Base-by-base conservation (phyloP, 805 yeast genomes). In the Spathaspora boniae region DNA sequence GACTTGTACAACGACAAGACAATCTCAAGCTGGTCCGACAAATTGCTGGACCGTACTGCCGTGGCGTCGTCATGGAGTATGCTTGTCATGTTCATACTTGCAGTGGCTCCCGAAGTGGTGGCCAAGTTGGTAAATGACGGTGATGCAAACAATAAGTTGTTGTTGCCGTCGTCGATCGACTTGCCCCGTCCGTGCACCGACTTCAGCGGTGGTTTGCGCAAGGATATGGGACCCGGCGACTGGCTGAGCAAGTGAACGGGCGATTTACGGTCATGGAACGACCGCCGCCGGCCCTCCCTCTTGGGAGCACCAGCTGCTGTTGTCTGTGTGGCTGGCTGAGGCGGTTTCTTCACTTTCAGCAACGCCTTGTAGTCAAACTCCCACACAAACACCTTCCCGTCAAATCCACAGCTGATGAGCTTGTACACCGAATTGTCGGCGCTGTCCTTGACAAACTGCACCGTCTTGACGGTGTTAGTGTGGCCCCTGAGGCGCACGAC, bases 301-400 rank as follows among this genome's bases (percentile, higher is more conserved):
- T 16, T 8, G 7, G 16, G 5, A 11, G 25, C 11, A 12, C 12
- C 12, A n/a, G n/a, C n/a, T n/a, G n/a, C n/a, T n/a, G n/a, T n/a
- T n/a, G n/a, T n/a, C 19, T 22, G 24, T 4, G 11, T n/a, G 18
- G 19, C 18, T 29, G 18, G 12, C 12, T 33, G 29, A 7, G 16
- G 6, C 5, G 31, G 38, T 17, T 46, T 48, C 32, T 64, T 65
- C 5, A 62, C 51, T 34, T 59, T 57, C 4, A 69, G 65, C 17
- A 67, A 50, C 4, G 70, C 68, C 38, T 61, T 62, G 40, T 60
- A 60, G 40, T 67, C 70, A 47, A 67, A 65, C 36, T 67, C 72
- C 72, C 72, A 67, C 11, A 65, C 40, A n/a, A 64, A 51, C 5
- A 64, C 51, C 34, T 61, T 59, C 1, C 68, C 70, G 41, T 67